phyloP scores from a whole-genome alignment of 2,329 filamentous ascomycete genomes.

The Tolypocladium endophyticum region DNA sequence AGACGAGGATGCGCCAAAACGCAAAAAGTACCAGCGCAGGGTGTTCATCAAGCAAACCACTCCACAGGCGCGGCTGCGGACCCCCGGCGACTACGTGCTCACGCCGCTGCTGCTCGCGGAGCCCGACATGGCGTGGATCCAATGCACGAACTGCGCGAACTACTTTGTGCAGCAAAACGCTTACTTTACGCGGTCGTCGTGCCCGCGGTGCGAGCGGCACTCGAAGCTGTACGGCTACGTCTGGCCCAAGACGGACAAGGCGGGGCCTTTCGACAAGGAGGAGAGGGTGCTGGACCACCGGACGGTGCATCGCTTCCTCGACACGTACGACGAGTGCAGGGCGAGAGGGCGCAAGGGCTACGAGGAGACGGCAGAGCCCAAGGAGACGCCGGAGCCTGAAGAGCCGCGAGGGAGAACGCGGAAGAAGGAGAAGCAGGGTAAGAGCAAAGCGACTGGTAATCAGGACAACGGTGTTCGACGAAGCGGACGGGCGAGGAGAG shows the following conservation, averaged over 20 bases:
- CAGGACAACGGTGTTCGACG: slow-evolving; percentile 13
- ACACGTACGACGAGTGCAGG: slow-evolving; percentile 54
- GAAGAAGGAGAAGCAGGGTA: slow-evolving; percentile 1
- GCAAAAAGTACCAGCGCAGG: slow-evolving; percentile 22
- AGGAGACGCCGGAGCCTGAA: slow-evolving; percentile 12
- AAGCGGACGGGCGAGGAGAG: slow-evolving; percentile 22
- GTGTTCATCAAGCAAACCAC: slow-evolving; percentile 22
- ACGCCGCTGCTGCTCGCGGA: slow-evolving; percentile 67
- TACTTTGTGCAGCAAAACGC: slow-evolving; percentile 84
- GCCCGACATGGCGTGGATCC: slow-evolving; percentile 71
- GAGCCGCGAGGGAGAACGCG: slow-evolving; percentile 1
- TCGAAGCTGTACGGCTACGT: slow-evolving; percentile 90
- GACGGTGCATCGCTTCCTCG: slow-evolving; percentile 75
- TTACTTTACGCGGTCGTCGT: slow-evolving; percentile 76
- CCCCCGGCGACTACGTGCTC: slow-evolving; percentile 72
- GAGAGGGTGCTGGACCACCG: slow-evolving; percentile 72
- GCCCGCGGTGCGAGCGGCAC: slow-evolving; percentile 87
- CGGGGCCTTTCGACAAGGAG: slow-evolving; percentile 62
- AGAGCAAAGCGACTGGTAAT: neutral
- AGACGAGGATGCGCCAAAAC: slow-evolving; percentile 12
- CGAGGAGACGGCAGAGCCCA: slow-evolving; percentile 14
- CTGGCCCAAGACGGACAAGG: slow-evolving; percentile 90
- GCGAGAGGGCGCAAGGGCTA: slow-evolving; percentile 32
- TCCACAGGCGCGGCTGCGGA: slow-evolving; percentile 31
- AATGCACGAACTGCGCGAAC: slow-evolving; percentile 72